phyloP scores from a whole-genome alignment of 768 basidiomycete genomes.

The Calocera viscosa region DNA sequence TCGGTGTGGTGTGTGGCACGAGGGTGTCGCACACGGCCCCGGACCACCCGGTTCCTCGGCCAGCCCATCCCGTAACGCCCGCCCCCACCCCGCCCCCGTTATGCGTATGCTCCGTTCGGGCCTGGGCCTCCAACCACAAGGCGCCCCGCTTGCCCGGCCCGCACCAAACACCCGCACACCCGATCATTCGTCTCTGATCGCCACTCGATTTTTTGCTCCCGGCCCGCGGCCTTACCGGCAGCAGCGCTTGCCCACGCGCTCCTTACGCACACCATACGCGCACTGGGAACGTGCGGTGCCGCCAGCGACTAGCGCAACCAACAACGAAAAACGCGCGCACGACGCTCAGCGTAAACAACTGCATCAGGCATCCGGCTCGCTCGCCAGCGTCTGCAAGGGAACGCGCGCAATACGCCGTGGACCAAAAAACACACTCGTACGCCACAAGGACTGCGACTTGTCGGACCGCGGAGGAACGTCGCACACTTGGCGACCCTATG shows the following conservation, averaged over 20 bases:
- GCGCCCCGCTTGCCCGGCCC: background rate
- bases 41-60: background rate
- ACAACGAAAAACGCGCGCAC: background rate
- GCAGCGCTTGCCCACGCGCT: background rate
- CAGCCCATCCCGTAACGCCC: background rate
- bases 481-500: background rate
- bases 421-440: too few relatives aligned
- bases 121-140: background rate
- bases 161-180: background rate
- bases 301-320: background rate
- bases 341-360: background rate
- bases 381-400: background rate
- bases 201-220: background rate
- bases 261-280: background rate
- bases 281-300: background rate
- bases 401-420: too few relatives aligned
- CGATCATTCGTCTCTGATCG: background rate
- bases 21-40: background rate
- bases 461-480: background rate
- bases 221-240: background rate
- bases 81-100: background rate
- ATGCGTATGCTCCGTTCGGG: background rate
- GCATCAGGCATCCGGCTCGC: background rate
- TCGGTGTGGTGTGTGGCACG: background rate
- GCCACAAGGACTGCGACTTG: too few relatives aligned